phyloP scores from a whole-genome alignment of 768 basidiomycete species.

The Phylloporus arenicola region DNA sequence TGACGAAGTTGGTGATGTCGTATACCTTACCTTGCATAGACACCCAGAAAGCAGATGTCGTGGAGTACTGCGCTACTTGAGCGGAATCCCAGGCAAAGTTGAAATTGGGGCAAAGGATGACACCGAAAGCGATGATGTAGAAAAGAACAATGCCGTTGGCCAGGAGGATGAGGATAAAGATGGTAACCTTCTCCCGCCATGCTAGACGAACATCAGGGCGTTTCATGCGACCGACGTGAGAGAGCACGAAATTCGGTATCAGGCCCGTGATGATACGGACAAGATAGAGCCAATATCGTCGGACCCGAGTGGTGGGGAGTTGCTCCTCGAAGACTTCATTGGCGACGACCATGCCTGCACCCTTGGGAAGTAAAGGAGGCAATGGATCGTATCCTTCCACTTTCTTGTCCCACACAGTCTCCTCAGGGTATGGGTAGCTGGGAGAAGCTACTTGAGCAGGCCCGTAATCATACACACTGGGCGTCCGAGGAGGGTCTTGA shows the following conservation, averaged over 20 bases:
- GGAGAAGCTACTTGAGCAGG: conserved; percentile 21
- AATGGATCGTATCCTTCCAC: conserved; percentile 24
- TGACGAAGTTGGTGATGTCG: conserved; percentile 54
- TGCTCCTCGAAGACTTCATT: conserved; percentile 49
- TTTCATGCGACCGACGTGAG: conserved; percentile 55
- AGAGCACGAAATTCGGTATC: conserved; percentile 49
- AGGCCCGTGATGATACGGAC: conserved; percentile 52
- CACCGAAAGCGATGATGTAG: conserved; percentile 61
- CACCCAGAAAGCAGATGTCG: conserved; percentile 55
- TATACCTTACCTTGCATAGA: conserved; percentile 58
- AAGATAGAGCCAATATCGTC: conserved; percentile 54
- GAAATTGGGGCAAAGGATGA: conserved; percentile 56
- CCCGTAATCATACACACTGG: conserved; percentile 25
- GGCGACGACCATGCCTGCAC: conserved; percentile 34
- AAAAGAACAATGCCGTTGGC: conserved; percentile 54
- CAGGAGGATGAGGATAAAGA: conserved; percentile 52
- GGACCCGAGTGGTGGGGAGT: conserved; percentile 48
- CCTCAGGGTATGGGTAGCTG: conserved; percentile 31
- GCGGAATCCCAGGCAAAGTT: conserved; percentile 51
- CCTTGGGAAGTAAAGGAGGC: conserved; percentile 34
- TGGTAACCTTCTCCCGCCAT: conserved; percentile 66
- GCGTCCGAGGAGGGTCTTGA: conserved; percentile 28
- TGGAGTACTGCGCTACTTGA: conserved; percentile 49
- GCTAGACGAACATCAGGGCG: conserved; percentile 62
- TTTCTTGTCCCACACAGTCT: conserved; percentile 42